Evolutionary conservation across 768 basidiomycete species (phyloP), one percentile per base, ranked within the genome.

Genomic region (Strobilomyces dryophilus): DNA sequence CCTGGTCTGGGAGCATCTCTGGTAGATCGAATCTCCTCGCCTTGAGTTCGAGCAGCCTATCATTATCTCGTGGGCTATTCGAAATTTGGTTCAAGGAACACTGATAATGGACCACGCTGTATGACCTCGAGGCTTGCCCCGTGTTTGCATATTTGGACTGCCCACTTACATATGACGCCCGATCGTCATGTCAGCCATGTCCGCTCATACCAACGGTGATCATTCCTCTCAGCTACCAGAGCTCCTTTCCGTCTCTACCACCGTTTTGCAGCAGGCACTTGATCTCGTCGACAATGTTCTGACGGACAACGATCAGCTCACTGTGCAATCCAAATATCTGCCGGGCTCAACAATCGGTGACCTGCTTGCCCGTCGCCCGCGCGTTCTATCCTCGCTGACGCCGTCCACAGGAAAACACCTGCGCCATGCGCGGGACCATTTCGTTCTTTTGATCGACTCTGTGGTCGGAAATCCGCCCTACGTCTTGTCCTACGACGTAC

Each of bases 321-420:
- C 75, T 12, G 74, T 76, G 15, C 74, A 79, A 50, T 91, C 89
- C n/a, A 78, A 81, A 63, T 83, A 79, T 61, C 76, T 93, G 47
- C 88, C 89, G n/a, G 91, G 91, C 15, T 91, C 89, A 10, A 92
- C 91, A 6, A 93, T 93, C 52, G 90, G 90, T 89, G 68, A 53
- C 66, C 60, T 50, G 6, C 39, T 17, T 46, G 4, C 47, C 50
- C 17, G 5, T 15, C 45, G 4, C 47, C 50, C 17, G 5, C 27
- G 14, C 27, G 40, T 20, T 18, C 15, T 34, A 40, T 24, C 44
- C 50, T 27, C 18, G 8, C 32, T 48, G 14, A 49, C 43, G 11
- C 21, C n/a, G 35, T 17, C 51, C 27, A 51, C 57, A 92, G 90
- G 90, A 45, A 93, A 93, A 71, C 91, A 93, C 65, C 66, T 93